Evolutionary conservation across 2,329 filamentous ascomycete genomes (phyloP).

Genomic region (Dothistroma pini): DNA sequence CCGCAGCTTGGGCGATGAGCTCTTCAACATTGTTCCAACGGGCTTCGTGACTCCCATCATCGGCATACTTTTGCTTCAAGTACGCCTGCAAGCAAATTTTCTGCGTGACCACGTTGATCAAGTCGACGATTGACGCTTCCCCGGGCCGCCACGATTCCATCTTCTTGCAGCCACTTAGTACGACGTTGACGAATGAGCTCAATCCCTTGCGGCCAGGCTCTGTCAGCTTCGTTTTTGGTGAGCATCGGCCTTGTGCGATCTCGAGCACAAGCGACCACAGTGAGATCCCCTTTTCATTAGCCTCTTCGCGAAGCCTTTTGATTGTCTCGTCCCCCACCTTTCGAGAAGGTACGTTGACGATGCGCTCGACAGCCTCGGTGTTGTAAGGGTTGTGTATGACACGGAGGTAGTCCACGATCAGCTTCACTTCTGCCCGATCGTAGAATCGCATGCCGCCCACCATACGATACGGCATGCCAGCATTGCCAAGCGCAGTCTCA

Average conservation of each 20-base stretch:
- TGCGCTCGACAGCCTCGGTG: slow-evolving; percentile 76
- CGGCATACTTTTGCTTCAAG: slow-evolving; percentile 65
- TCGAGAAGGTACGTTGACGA: slow-evolving; percentile 80
- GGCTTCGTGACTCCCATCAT: slow-evolving; percentile 63
- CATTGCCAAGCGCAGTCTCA: slow-evolving; percentile 74
- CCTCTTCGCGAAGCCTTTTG: slow-evolving; percentile 70
- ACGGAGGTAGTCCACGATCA: slow-evolving; percentile 81
- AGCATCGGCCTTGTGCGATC: slow-evolving; percentile 51
- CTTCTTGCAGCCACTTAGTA: slow-evolving; percentile 56
- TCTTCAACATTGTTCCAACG: slow-evolving; percentile 89
- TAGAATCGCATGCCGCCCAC: slow-evolving; percentile 89
- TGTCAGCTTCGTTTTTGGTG: slow-evolving; percentile 52
- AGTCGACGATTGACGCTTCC: slow-evolving; percentile 39
- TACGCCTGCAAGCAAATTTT: slow-evolving; percentile 72
- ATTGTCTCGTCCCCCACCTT: slow-evolving; percentile 78
- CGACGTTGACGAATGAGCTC: slow-evolving; percentile 55
- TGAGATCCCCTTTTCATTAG: slow-evolving; percentile 63
- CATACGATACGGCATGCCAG: slow-evolving; percentile 86
- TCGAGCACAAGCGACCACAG: slow-evolving; percentile 73
- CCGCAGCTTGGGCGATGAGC: slow-evolving; percentile 72
- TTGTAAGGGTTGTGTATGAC: slow-evolving; percentile 81
- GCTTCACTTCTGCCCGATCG: slow-evolving; percentile 83
- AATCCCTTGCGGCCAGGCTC: slow-evolving; percentile 56
- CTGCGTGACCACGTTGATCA: slow-evolving; percentile 57
- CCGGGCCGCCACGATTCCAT: slow-evolving; percentile 44